phyloP scores from a whole-genome alignment of 2,329 filamentous ascomycete species.

The Rugonectria rugulosa region DNA sequence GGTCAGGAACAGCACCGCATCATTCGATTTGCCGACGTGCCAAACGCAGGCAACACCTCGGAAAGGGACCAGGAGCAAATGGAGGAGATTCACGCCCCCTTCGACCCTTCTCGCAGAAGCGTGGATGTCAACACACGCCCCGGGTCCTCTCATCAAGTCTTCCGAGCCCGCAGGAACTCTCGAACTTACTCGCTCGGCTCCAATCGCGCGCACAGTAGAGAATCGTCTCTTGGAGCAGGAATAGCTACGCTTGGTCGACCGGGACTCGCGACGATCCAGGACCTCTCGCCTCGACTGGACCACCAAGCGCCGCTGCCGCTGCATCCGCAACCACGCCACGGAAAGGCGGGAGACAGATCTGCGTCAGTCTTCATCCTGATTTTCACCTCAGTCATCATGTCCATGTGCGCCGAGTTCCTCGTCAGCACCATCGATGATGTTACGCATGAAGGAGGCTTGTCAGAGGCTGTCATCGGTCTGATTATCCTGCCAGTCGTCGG shows the following conservation, averaged over 20 bases:
- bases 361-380: constrained; percentile 60
- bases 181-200: constrained; percentile 39
- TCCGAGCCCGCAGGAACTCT: constrained; percentile 33
- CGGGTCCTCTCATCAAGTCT: constrained; percentile 29
- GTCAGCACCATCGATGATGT: constrained; percentile 66
- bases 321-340: not conserved
- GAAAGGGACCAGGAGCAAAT: constrained; percentile 3
- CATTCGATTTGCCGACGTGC: constrained; percentile 43
- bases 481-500: constrained; percentile 69
- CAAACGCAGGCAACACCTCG: constrained; percentile 17
- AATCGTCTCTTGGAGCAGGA: constrained; percentile 26
- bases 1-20: constrained; percentile 31
- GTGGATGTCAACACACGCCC: constrained; percentile 12
- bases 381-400: constrained; percentile 62
- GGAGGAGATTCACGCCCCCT: not conserved
- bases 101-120: not conserved
- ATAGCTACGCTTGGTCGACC: constrained; percentile 30
- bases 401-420: constrained; percentile 68
- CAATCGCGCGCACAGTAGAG: constrained; percentile 29
- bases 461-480: constrained; percentile 66
- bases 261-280: constrained; percentile 18
- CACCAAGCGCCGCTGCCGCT: not conserved
- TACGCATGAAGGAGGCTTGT: constrained; percentile 56
- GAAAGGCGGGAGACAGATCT: constrained; percentile 30
- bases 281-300: constrained; percentile 24